Base-by-base conservation (phyloP, 108 stramenopile species). In the Discostella stelligeroides region DNA sequence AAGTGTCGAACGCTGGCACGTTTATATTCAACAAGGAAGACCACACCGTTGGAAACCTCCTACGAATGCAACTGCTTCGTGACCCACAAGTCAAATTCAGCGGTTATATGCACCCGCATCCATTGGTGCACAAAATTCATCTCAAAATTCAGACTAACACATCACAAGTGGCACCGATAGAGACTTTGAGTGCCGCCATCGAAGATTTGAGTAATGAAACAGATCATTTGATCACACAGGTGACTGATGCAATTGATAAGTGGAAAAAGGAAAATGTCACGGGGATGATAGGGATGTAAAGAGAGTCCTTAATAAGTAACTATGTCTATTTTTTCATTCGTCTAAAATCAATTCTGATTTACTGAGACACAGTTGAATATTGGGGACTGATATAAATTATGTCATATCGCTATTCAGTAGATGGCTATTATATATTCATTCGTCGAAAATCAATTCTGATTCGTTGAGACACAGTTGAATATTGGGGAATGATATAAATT, bases 11-110 rank as follows among this genome's bases (percentile, higher is more conserved):
- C 60, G 94, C 97, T 0, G 98, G 98, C 25, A 97, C 95, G 18
- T 97, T 98, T 66, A 88, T 88, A 49, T 85, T 98, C 66, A 97
- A 95, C 75, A 97, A 97, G 64, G 98, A 98, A 81, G 98, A 98
- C 78, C 98, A 98, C 75, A 98, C 98, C 0, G 63, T 98, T 14
- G 93, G 88, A 0, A 98, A 98, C 66, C 79, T 98, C 23, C 68
- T 98, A 46, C 91, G 98, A 4, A 94, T 97, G 93, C 97, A 98
- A 72, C 84, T 97, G 11, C 84, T 98, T 38, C 81, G 91, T 15
- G 96, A 97, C 72, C 88, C 89, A 27, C 63, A 78, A 18, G 96
- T 97, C 2, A 87, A 91, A 29, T 95, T 92, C 55, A 92, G 89
- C 14, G 98, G 97, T 18, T 98, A 98, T 74, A 82, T 91, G 64